Conservation (phyloP, 2,329 filamentous ascomycete species). For the Graphium sp. region DNA sequence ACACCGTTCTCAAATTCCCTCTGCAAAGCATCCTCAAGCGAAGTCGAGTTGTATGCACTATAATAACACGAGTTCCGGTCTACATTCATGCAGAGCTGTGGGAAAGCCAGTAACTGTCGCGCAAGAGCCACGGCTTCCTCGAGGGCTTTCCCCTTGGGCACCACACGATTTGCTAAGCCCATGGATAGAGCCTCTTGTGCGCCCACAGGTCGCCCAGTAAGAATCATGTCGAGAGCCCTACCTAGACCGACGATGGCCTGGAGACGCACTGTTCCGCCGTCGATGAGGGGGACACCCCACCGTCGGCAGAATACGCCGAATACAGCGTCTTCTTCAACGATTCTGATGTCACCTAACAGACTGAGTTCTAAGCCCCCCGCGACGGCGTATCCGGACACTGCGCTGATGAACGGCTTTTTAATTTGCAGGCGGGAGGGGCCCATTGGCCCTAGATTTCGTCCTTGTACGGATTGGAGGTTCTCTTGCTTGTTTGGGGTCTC, state of each 20-base stretch:
- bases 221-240: slow-evolving; percentile 37
- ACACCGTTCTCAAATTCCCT: slow-evolving; percentile 27
- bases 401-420: slow-evolving; percentile 32
- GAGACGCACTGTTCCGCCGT: slow-evolving; percentile 31
- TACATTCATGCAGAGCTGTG: slow-evolving; percentile 31
- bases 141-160: slow-evolving; percentile 29
- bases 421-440: slow-evolving; percentile 31
- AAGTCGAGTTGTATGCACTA: slow-evolving; percentile 25
- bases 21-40: slow-evolving; percentile 29
- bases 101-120: slow-evolving; percentile 25
- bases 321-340: slow-evolving; percentile 28
- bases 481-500: slow-evolving; percentile 7
- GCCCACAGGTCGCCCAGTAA: slow-evolving; percentile 30
- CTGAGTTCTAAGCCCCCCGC: slow-evolving; percentile 32
- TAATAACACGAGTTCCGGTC: slow-evolving; percentile 32
- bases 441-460: slow-evolving; percentile 24
- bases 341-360: slow-evolving; percentile 27
- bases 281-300: slow-evolving; percentile 18
- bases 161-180: slow-evolving; percentile 34
- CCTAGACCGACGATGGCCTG: slow-evolving; percentile 33
- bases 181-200: slow-evolving; percentile 31
- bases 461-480: slow-evolving; percentile 2
- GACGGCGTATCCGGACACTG: slow-evolving; percentile 33
- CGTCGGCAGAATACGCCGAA: slow-evolving; percentile 34
- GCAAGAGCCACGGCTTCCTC: slow-evolving; percentile 30